phyloP scores from a whole-genome alignment of 1,139 yeast genomes.

The Torulaspora globosa region DNA sequence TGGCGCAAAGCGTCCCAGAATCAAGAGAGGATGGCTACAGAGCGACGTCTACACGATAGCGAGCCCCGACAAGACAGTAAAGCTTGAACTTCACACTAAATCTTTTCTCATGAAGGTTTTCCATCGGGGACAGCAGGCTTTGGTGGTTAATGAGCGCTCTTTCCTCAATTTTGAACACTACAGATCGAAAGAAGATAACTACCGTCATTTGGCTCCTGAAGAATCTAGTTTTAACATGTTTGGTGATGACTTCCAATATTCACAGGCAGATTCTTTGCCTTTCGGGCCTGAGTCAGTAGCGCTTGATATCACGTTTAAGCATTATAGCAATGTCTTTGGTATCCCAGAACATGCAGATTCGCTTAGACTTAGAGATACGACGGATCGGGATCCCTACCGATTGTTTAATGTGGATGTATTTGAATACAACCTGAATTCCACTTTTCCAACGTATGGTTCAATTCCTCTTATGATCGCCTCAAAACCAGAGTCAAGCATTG shows the following conservation, averaged over 20 bases:
- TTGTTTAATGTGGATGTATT: slow-evolving; percentile 90
- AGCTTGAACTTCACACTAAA: slow-evolving; percentile 43
- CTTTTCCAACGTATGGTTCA: slow-evolving; percentile 90
- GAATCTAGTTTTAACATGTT: slow-evolving; percentile 59
- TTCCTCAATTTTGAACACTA: slow-evolving; percentile 77
- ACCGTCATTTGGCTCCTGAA: slow-evolving; percentile 46
- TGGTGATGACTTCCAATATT: slow-evolving; percentile 57
- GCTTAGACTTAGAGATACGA: slow-evolving; percentile 62
- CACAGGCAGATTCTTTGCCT: slow-evolving; percentile 56
- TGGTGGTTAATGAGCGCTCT: slow-evolving; percentile 63
- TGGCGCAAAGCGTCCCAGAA: slow-evolving; percentile 14
- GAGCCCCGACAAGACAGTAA: slow-evolving; percentile 42
- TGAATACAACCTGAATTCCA: slow-evolving; percentile 79
- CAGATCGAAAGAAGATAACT: slow-evolving; percentile 45
- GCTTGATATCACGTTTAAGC: slow-evolving; percentile 63
- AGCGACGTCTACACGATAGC: slow-evolving; percentile 35
- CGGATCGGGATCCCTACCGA: slow-evolving; percentile 69
- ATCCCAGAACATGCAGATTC: slow-evolving; percentile 94
- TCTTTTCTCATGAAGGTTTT: slow-evolving; percentile 53
- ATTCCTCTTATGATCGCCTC: slow-evolving; percentile 82
- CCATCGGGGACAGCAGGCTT: slow-evolving; percentile 44
- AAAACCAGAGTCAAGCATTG: slow-evolving; percentile 56
- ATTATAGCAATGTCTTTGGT: slow-evolving; percentile 69
- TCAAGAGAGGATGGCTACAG: slow-evolving; percentile 9
- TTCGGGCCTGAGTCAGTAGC: slow-evolving; percentile 92